phyloP scores from a whole-genome alignment of 2,329 filamentous ascomycete genomes.

The Paraphaeosphaeria sporulosa region DNA sequence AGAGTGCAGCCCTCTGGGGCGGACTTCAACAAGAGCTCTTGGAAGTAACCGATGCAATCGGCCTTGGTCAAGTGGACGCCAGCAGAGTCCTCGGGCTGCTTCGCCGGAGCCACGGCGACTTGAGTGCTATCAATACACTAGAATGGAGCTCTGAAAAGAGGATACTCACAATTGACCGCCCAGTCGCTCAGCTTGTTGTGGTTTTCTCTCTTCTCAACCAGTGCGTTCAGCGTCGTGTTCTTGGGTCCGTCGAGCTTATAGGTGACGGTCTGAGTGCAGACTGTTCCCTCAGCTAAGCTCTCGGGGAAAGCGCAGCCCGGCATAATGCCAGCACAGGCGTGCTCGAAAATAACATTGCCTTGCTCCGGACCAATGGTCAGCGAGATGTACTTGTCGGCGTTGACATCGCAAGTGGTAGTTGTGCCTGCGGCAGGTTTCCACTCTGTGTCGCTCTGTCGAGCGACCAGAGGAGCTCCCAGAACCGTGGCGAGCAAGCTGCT shows the following conservation, averaged over 20 bases:
- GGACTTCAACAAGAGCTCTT: slow-evolving; percentile 27
- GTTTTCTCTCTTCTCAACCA: slow-evolving; percentile 24
- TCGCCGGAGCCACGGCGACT: slow-evolving; percentile 37
- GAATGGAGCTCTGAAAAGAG: background rate
- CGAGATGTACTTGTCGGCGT: slow-evolving; percentile 29
- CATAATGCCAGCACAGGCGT: slow-evolving; percentile 41
- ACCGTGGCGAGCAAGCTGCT: slow-evolving; percentile 20
- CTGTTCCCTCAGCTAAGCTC: slow-evolving; percentile 18
- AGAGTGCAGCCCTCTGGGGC: slow-evolving; percentile 31
- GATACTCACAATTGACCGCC: slow-evolving; percentile 31
- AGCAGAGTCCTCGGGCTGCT: slow-evolving; percentile 22
- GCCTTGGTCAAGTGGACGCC: slow-evolving; percentile 31
- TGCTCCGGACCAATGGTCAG: slow-evolving; percentile 30
- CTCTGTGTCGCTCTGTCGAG: slow-evolving; percentile 7
- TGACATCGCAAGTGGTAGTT: slow-evolving; percentile 26
- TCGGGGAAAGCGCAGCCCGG: slow-evolving; percentile 34
- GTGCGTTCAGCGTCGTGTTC: slow-evolving; percentile 28
- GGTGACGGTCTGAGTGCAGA: slow-evolving; percentile 28
- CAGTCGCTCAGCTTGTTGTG: slow-evolving; percentile 29
- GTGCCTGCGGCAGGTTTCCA: slow-evolving; percentile 30
- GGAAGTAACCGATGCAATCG: slow-evolving; percentile 43
- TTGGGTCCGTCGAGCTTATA: slow-evolving; percentile 27
- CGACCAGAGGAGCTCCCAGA: slow-evolving; percentile 24
- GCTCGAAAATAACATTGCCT: slow-evolving; percentile 25
- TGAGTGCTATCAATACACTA: background rate